phyloP scores from a whole-genome alignment of 2,329 filamentous ascomycete species.

The Shiraia sp. region DNA sequence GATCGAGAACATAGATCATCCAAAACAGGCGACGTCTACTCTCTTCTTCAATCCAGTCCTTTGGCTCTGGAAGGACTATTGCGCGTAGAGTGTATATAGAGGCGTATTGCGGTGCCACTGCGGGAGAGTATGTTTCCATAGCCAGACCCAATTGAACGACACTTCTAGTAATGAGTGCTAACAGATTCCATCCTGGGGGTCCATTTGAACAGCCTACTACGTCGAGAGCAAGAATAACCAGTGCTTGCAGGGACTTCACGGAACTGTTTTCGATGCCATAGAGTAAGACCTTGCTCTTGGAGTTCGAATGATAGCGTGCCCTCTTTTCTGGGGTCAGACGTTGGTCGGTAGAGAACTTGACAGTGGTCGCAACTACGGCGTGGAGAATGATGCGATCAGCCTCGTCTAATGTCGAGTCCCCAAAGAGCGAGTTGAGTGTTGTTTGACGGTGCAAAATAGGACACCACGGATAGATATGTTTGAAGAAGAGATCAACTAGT shows the following conservation, averaged over 20 bases:
- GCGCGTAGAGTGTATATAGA: slow-evolving; percentile 89
- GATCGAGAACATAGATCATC: slow-evolving; percentile 90
- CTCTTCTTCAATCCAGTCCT: slow-evolving; percentile 88
- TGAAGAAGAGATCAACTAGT: slow-evolving; percentile 65
- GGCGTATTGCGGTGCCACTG: slow-evolving; percentile 75
- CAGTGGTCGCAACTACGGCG: slow-evolving; percentile 84
- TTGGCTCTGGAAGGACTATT: slow-evolving; percentile 80
- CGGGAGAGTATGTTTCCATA: slow-evolving; percentile 78
- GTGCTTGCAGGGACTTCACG: slow-evolving; percentile 82
- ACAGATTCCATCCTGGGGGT: slow-evolving; percentile 87
- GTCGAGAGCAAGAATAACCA: slow-evolving; percentile 85
- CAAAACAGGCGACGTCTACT: slow-evolving; percentile 83
- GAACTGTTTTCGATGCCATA: slow-evolving; percentile 90
- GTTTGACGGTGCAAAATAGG: slow-evolving; percentile 86
- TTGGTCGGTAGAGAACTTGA: slow-evolving; percentile 79
- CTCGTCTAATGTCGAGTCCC: slow-evolving; percentile 70
- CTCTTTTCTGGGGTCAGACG: slow-evolving; percentile 74
- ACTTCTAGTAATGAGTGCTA: slow-evolving; percentile 84
- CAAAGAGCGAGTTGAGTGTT: slow-evolving; percentile 81
- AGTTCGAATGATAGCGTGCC: slow-evolving; percentile 74
- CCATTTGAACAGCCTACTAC: slow-evolving; percentile 86
- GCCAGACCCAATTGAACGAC: slow-evolving; percentile 86
- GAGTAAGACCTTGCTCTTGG: slow-evolving; percentile 83
- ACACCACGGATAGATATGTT: slow-evolving; percentile 71
- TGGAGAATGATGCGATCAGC: slow-evolving; percentile 82